phyloP scores from a whole-genome alignment of 345 rosid genomes.

The Iberis pinnata region DNA sequence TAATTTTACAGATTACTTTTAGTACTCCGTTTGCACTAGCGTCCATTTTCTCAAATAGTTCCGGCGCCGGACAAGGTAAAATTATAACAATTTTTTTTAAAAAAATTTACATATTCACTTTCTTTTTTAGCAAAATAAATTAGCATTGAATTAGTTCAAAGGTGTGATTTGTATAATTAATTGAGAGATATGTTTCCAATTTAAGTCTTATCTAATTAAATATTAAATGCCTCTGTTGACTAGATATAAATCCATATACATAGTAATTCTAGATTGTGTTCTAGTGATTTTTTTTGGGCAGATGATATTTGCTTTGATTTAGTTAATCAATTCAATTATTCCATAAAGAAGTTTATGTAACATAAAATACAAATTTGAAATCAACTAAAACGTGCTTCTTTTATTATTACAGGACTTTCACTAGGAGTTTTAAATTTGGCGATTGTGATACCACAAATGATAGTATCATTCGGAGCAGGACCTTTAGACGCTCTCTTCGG shows the following conservation, averaged over 20 bases:
- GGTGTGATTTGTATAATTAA: not conserved
- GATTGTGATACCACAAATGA: slow-evolving; percentile 64
- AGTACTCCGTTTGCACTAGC: not conserved
- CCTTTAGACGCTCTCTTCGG: slow-evolving; percentile 6
- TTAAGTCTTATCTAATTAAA: not conserved
- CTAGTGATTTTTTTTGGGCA: too few species aligned
- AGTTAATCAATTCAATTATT: too few species aligned
- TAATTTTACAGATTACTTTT: not conserved
- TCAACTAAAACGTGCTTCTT: not conserved
- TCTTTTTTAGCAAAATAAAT: not conserved
- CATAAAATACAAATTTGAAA: too few species aligned
- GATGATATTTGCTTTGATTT: too few species aligned
- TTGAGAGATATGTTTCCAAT: not conserved
- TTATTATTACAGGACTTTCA: slow-evolving; percentile 51
- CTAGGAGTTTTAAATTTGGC: slow-evolving; percentile 74
- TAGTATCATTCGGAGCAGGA: slow-evolving; percentile 15
- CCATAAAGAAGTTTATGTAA: too few species aligned
- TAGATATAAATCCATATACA: too few species aligned
- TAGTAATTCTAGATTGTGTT: too few species aligned
- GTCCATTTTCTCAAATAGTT: not conserved
- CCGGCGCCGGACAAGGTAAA: not conserved
- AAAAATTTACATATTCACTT: too few species aligned
- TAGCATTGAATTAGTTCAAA: not conserved
- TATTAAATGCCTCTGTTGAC: not conserved
- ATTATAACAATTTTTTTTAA: too few species aligned